A percentile compares a stretch with the other conserved stretches of the same genome.
These are phyloP conservation scores for Cryphonectria carpinicola DNA, from an alignment of 2,329 filamentous ascomycete genomes.

Conservation along the genomic window DNA sequence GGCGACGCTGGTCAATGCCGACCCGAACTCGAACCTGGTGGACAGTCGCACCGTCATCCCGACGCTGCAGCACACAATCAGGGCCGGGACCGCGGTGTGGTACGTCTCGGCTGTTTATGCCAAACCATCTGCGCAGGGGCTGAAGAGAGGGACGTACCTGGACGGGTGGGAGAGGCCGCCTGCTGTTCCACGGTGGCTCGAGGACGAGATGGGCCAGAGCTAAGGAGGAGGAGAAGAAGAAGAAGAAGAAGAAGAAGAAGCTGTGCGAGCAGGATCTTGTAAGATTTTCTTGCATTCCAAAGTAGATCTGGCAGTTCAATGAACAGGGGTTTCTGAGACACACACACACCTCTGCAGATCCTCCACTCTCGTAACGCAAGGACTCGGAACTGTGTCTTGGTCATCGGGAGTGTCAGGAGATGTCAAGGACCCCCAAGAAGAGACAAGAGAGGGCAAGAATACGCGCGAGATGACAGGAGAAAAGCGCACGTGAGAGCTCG, in stretches of 20 bases:
- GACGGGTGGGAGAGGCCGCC: constrained; percentile 64
- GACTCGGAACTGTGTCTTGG: background rate
- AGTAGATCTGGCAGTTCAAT: background rate
- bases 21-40: constrained; percentile 78
- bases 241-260: background rate
- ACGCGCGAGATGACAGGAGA: background rate
- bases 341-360: background rate
- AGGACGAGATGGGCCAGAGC: constrained; percentile 49
- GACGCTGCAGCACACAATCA: constrained; percentile 65
- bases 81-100: constrained; percentile 62
- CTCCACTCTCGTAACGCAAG: constrained; percentile 3
- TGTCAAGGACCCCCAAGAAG: background rate
- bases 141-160: constrained; percentile 57
- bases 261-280: background rate
- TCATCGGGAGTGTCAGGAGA: background rate
- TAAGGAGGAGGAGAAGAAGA: background rate
- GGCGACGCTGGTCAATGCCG: constrained; percentile 72
- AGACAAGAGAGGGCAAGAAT: background rate
- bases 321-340: background rate
- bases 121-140: constrained; percentile 60
- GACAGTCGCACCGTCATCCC: constrained; percentile 74
- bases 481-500: background rate
- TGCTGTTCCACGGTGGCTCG: constrained; percentile 63
- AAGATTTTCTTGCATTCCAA: background rate
- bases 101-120: constrained; percentile 75